These are phyloP conservation scores for Cyathus striatus DNA, from an alignment of 768 basidiomycete species.

Conservation along the genomic window DNA sequence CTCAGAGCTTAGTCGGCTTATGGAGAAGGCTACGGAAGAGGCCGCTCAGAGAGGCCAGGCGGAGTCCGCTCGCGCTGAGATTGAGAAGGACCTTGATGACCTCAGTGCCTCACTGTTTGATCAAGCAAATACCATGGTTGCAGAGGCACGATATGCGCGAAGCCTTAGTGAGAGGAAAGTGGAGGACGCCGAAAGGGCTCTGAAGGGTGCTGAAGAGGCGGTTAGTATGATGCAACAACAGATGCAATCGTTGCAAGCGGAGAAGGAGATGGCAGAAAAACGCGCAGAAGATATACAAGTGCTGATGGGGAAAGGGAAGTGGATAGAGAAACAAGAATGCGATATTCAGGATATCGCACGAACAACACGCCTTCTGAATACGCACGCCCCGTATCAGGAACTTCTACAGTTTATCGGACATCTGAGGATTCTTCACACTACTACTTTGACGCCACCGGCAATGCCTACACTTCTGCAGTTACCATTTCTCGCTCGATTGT, in stretches of 20 bases:
- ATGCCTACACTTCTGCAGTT: conserved; percentile 72
- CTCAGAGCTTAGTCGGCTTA: conserved; percentile 84
- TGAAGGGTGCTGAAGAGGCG: conserved; percentile 83
- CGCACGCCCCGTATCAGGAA: conserved; percentile 76
- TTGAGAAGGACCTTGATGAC: conserved; percentile 94
- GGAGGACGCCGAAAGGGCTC: conserved; percentile 67
- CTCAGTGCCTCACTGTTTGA: conserved; percentile 86
- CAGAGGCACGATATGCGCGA: conserved; percentile 74
- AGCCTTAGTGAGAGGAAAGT: conserved; percentile 68
- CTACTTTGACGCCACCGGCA: conserved; percentile 54
- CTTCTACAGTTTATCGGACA: conserved; percentile 76
- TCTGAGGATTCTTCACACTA: conserved; percentile 62
- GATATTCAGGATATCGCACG: conserved; percentile 19
- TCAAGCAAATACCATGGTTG: conserved; percentile 98
- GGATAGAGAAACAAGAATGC: conserved; percentile 46
- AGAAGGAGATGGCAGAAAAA: conserved; percentile 58
- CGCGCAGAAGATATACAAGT: conserved; percentile 43
- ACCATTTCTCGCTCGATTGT: conserved; percentile 72
- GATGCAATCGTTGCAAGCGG: conserved; percentile 69
- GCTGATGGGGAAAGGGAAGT: conserved; percentile 66
- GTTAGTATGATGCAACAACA: conserved; percentile 80
- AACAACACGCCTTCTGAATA: conserved; percentile 49
- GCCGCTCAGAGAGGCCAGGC: conserved; percentile 88
- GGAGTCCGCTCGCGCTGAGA: conserved; percentile 72
- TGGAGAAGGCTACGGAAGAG: conserved; percentile 94